Evolutionary conservation across 2,329 filamentous ascomycete species (phyloP).

Genomic region (Huntiella abstrusa): DNA sequence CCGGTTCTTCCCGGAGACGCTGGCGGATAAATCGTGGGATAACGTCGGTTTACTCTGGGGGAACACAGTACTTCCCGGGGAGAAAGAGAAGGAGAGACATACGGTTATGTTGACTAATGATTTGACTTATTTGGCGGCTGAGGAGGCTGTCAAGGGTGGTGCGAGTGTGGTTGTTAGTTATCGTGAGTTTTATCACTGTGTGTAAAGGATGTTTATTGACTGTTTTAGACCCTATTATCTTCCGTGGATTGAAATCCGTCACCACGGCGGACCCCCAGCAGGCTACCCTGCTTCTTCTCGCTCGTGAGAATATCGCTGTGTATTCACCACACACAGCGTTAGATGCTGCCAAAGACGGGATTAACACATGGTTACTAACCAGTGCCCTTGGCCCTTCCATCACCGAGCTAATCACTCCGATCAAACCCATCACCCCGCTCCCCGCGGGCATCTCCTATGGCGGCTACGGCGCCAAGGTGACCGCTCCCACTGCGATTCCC

Average conservation of each 20-base stretch:
- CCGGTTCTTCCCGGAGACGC: constrained; percentile 69
- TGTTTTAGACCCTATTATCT: constrained; percentile 75
- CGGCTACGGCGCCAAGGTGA: constrained; percentile 34
- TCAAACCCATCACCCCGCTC: constrained; percentile 25
- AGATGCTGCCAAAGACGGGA: constrained; percentile 65
- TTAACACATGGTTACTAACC: constrained; percentile 89
- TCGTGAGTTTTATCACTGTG: constrained; percentile 31
- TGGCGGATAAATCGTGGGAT: constrained; percentile 84
- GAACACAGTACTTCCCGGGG: constrained; percentile 19
- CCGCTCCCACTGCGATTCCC: constrained; percentile 21
- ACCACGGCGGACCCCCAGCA: constrained; percentile 76
- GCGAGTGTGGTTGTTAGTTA: constrained; percentile 76
- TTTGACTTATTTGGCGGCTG: constrained; percentile 69
- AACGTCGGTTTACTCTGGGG: constrained; percentile 71
- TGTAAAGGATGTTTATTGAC: not conserved
- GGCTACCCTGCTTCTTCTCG: constrained; percentile 60
- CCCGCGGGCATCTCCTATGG: constrained; percentile 27
- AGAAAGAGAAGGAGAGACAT: constrained; percentile 16
- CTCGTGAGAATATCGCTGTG: constrained; percentile 75
- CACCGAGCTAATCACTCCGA: constrained; percentile 16
- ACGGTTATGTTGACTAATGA: constrained; percentile 56
- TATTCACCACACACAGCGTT: constrained; percentile 93
- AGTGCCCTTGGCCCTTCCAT: constrained; percentile 44
- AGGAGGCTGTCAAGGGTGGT: constrained; percentile 65
- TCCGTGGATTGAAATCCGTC: constrained; percentile 75